Evolutionary conservation across 768 basidiomycete genomes (phyloP), one percentile per base, ranked within the genome.

Genomic region (Lepiota subincarnata): DNA sequence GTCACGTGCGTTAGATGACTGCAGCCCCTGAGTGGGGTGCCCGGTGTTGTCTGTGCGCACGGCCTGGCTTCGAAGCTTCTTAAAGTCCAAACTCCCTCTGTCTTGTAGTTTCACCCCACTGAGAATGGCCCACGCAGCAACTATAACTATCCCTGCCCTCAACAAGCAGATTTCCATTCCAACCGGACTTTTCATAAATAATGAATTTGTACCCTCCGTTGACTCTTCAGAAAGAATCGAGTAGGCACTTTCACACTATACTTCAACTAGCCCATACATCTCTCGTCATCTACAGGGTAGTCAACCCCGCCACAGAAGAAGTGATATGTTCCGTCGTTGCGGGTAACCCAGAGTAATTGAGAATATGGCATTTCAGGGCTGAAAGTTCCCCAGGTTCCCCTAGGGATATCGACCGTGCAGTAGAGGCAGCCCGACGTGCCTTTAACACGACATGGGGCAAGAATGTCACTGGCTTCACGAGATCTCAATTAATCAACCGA

Each of bases 161-260:
- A 70, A 73, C 50, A 82, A 79, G 66, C 64, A 72, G 61, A 73
- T 91, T 46, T 72, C 73, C 34, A 76, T 94, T 35, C 85, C 86
- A 8, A 91, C 89, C 6, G 92, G 92, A 14, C 77, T 96, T 20
- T 98, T 91, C 74, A 94, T 98, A 71, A 85, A 94, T 75, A 92
- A 91, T 66, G 80, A 92, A 64, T 95, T 92, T 62, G 86, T 90
- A 24, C 67, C 82, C n/a, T 89, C 88, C 5, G 75, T 78, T 20
- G 86, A 89, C 61, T 86, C 83, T 28, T 63, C 72, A 12, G 86
- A 87, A 52, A 66, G 75, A 40, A 81, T 92, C 64, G 65, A 79
- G 88, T 89, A 60, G 59, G 82, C 67, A 38, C 46, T 48, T 48
- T 22, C 56, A 38, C 20, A 31, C 47, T 6, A 46, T 14, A 12